Evolutionary conservation across 495 filamentous ascomycete species (phyloP).

Genomic region (Chlorociboria aeruginascens): DNA sequence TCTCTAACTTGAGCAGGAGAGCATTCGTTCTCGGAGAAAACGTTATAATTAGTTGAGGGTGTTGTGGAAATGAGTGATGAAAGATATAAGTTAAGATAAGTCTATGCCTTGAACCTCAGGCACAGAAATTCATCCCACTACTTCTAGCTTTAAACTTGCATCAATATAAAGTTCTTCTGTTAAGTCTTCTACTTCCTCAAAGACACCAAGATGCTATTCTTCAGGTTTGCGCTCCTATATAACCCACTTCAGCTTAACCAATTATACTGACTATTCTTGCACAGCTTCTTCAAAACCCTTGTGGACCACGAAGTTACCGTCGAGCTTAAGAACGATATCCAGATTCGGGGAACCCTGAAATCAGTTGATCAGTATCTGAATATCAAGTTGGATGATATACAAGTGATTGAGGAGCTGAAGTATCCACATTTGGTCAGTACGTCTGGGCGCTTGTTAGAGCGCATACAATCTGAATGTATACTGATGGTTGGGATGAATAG

Average conservation of each 20-base stretch:
- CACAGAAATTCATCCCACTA: background rate
- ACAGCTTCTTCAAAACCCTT: conserved; percentile 98
- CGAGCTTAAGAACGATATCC: conserved; percentile 98
- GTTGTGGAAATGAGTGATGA: no score
- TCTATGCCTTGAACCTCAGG: no score
- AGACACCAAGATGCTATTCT: conserved; percentile 17
- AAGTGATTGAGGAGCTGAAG: conserved; percentile 77
- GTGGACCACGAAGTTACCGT: conserved; percentile 93
- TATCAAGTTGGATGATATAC: conserved; percentile 94
- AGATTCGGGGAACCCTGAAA: conserved; percentile 87
- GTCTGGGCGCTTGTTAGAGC: background rate
- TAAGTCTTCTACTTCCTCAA: background rate
- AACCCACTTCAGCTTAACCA: background rate
- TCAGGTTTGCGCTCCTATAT: conserved; percentile 11
- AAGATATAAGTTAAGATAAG: no score
- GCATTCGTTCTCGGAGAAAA: no score
- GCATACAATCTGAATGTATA: background rate
- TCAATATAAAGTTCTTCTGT: background rate
- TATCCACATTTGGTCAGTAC: conserved; percentile 72
- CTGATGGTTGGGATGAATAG: conserved; percentile 20
- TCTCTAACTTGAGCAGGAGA: no score
- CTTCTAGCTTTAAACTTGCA: background rate
- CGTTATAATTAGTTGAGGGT: no score
- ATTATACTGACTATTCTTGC: conserved; percentile 3
- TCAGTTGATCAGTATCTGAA: conserved; percentile 98